A percentile compares a stretch with the other conserved stretches of the same genome.
phyloP scores from a whole-genome alignment of 805 yeast genomes.

The Vanderwaltozyma tropicalis region DNA sequence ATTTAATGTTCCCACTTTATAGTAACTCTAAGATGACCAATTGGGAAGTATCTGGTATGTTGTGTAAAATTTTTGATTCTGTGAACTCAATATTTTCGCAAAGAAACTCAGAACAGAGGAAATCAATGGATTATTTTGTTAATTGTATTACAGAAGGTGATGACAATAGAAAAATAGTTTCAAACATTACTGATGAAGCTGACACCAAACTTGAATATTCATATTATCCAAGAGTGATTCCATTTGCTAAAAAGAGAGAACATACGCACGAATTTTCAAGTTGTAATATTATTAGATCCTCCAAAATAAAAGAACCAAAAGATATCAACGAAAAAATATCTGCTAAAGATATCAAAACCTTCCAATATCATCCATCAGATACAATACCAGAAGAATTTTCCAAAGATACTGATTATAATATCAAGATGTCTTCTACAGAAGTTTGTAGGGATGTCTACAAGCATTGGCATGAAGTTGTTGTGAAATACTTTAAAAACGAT shows the following conservation, averaged over 20 bases:
- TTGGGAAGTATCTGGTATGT: slow-evolving; percentile 23
- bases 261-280: slow-evolving; percentile 12
- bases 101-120: slow-evolving; percentile 7
- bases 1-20: slow-evolving; percentile 48
- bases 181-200: slow-evolving; percentile 10
- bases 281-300: slow-evolving; percentile 13
- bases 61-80: slow-evolving; percentile 17
- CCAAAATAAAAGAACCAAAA: neutral
- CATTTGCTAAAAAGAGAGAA: slow-evolving; percentile 4
- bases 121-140: slow-evolving; percentile 14
- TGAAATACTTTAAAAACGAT: slow-evolving; percentile 30
- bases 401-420: slow-evolving; percentile 7
- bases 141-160: slow-evolving; percentile 17
- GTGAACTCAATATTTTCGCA: slow-evolving; percentile 16
- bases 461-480: slow-evolving; percentile 25
- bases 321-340: neutral
- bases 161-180: slow-evolving; percentile 14
- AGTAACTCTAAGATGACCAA: slow-evolving; percentile 14
- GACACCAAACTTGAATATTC: slow-evolving; percentile 10
- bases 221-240: slow-evolving; percentile 11
- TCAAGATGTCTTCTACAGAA: slow-evolving; percentile 18
- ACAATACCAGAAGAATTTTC: slow-evolving; percentile 17
- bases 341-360: slow-evolving; percentile 9
- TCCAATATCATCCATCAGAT: slow-evolving; percentile 19
- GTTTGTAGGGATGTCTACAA: slow-evolving; percentile 21